Evolutionary conservation across 768 basidiomycete genomes (phyloP).

Genomic region (Inosperma sp.): DNA sequence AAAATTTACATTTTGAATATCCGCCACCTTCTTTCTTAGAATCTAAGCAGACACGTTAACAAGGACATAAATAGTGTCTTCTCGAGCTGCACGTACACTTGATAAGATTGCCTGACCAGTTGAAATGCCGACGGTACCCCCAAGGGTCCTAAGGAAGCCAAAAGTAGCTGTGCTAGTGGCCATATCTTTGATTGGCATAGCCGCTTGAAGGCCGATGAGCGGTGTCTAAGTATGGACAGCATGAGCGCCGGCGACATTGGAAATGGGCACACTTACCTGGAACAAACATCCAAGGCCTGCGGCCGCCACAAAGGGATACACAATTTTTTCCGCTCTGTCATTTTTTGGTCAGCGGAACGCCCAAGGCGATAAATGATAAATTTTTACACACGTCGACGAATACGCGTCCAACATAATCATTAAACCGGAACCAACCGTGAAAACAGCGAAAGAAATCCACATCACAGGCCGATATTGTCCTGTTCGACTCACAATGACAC

Average conservation of each 20-base stretch:
- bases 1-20: slow-evolving; percentile 32
- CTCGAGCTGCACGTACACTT: slow-evolving; percentile 36
- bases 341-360: not conserved
- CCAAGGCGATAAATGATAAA: not conserved
- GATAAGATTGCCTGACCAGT: slow-evolving; percentile 69
- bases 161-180: slow-evolving; percentile 73
- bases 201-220: slow-evolving; percentile 71
- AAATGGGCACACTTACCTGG: slow-evolving; percentile 34
- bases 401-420: slow-evolving; percentile 62
- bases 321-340: slow-evolving; percentile 53
- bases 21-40: slow-evolving; percentile 34
- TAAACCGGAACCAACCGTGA: slow-evolving; percentile 64
- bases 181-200: slow-evolving; percentile 87
- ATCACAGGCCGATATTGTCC: slow-evolving; percentile 58
- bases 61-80: not conserved
- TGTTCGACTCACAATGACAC: slow-evolving; percentile 52
- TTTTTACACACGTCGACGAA: slow-evolving; percentile 44
- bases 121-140: slow-evolving; percentile 74
- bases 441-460: slow-evolving; percentile 54
- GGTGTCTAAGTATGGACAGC: slow-evolving; percentile 42
- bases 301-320: slow-evolving; percentile 65
- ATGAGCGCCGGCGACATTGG: slow-evolving; percentile 5
- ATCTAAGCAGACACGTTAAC: slow-evolving; percentile 22
- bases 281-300: slow-evolving; percentile 64
- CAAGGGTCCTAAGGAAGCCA: slow-evolving; percentile 67